Conservation (phyloP, 352 stramenopile genomes). For the Globisporangium ultimum region DNA sequence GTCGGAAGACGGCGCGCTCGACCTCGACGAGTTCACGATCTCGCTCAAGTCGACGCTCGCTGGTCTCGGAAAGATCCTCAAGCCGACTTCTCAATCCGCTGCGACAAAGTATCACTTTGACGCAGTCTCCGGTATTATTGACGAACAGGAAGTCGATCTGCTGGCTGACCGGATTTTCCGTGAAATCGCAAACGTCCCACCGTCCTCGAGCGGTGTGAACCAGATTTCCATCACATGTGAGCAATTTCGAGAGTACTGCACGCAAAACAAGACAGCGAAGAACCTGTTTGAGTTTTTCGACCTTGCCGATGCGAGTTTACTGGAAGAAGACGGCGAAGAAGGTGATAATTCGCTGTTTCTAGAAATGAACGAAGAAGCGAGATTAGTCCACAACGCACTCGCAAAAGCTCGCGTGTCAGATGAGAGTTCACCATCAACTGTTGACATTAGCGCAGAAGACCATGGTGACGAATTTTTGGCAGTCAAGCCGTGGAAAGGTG, state of each 20-base stretch:
- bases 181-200: constrained; percentile 50
- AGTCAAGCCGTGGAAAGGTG: constrained; percentile 84
- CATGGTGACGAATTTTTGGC: constrained; percentile 77
- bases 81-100: constrained; percentile 11
- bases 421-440: constrained; percentile 5
- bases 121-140: constrained; percentile 7
- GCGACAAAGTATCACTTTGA: constrained; percentile 2
- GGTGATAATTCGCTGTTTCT: neutral
- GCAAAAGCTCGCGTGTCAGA: constrained; percentile 1
- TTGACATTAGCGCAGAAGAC: constrained; percentile 20
- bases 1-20: constrained; percentile 73
- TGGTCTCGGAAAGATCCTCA: constrained; percentile 68
- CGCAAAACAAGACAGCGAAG: constrained; percentile 55
- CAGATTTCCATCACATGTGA: constrained; percentile 63
- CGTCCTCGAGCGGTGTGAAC: constrained; percentile 17
- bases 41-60: constrained; percentile 82
- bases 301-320: constrained; percentile 21
- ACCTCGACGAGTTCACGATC: constrained; percentile 85
- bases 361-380: constrained; percentile 10
- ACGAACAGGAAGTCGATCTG: constrained; percentile 67
- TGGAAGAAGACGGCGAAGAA: constrained; percentile 11
- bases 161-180: constrained; percentile 62
- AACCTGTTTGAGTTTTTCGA: constrained; percentile 70
- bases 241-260: constrained; percentile 74
- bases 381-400: constrained; percentile 6